Conservation (phyloP, 768 basidiomycete genomes). For the Favolaschia claudopus region DNA sequence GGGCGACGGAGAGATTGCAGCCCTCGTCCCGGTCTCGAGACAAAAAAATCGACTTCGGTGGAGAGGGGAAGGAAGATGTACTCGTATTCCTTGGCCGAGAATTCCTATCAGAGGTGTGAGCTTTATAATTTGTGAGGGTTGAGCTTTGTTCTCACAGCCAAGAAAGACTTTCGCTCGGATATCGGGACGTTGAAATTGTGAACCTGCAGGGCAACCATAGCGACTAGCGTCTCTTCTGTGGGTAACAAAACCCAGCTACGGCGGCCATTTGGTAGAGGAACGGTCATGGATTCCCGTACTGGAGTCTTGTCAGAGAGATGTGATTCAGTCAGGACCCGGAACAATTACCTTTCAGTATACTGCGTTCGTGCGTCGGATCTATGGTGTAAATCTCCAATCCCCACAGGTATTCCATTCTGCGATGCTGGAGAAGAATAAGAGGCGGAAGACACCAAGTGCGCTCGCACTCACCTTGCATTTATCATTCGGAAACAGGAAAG, state of each 20-base stretch:
- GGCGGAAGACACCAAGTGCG: not conserved
- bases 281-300: not conserved
- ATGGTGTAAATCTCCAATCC: not conserved
- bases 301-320: not conserved
- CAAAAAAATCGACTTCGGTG: constrained; percentile 4
- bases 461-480: not conserved
- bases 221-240: constrained; percentile 8
- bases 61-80: not conserved
- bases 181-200: not conserved
- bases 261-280: not conserved
- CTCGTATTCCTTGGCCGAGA: not conserved
- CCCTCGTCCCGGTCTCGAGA: not conserved
- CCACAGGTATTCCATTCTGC: constrained; percentile 3
- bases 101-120: not conserved
- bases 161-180: constrained; percentile 2
- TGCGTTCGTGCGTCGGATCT: not conserved
- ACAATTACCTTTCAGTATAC: not conserved
- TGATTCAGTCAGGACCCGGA: not conserved
- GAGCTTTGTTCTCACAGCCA: not conserved
- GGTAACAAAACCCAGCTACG: not conserved
- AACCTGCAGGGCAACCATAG: not conserved
- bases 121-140: no score
- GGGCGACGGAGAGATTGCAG: not conserved
- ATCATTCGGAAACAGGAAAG: not conserved
- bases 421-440: not conserved